Evolutionary conservation across 2,329 filamentous ascomycete species (phyloP), one percentile per base, ranked within the genome.

Genomic region (Penicillium sp.): DNA sequence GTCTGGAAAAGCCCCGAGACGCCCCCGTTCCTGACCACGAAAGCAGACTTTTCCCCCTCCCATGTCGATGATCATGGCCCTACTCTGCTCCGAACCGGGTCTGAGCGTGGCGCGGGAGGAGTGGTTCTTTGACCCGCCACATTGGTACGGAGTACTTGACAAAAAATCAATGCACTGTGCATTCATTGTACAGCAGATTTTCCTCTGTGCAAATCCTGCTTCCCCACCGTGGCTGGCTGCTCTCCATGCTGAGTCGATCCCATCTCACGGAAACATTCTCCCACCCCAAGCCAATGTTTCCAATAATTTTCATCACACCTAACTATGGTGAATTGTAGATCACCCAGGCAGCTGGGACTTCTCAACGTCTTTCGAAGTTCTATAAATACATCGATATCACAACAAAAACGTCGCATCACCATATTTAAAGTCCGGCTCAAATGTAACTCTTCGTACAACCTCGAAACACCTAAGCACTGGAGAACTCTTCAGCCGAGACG

Each of bases 101-200:
- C 43, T 38, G 47, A 34, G 40, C 52, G 44, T 43, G 24, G 24
- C 31, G 50, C 43, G 29, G 49, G 16, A 39, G 18, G 31, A 52
- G 16, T 34, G 39, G 47, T 48, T 47, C 34, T 22, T 34, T 14
- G 14, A 22, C 54, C 58, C 56, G 42, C 49, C 46, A 47, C 32
- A 55, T 47, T 56, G 56, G 56, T 52, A n/a, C n/a, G n/a, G n/a
- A n/a, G n/a, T n/a, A 31, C 31, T 48, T 16, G 32, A 52, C 4
- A 4, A 16, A 27, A 18, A 42, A 34, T 11, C 18, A 34, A 22
- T 31, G 16, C 40, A 22, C n/a, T 4, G 31, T 49, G 46, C 51
- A 44, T 49, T 6, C 51, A 44, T 49, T 6, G 45, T 53, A 46
- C 51, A 54, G 29, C 36, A 22, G 32, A 45, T 39, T 45, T 24